These are phyloP conservation scores for Chrysoporthe puriensis DNA, from an alignment of 2,329 filamentous ascomycete species.

Conservation along the genomic window DNA sequence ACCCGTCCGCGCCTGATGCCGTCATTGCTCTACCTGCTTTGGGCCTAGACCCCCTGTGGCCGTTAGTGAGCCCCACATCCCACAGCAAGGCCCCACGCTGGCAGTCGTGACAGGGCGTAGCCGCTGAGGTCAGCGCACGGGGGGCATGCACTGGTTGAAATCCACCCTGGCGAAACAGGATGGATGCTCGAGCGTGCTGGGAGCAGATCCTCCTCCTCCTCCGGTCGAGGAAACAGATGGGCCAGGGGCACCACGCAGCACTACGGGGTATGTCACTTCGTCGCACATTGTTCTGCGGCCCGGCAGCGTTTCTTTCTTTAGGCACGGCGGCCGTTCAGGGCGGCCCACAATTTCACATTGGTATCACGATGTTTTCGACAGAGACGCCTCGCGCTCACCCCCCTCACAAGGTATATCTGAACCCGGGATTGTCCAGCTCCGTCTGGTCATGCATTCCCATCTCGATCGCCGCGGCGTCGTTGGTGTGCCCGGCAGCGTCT, in stretches of 20 bases:
- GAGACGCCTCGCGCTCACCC: background rate
- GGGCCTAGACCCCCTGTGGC: constrained; percentile 12
- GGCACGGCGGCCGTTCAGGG: background rate
- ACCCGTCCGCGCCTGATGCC: constrained; percentile 18
- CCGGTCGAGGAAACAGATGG: too few species aligned
- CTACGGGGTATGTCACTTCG: too few species aligned
- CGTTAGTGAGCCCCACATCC: background rate
- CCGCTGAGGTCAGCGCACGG: background rate
- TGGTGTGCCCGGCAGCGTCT: constrained; percentile 34
- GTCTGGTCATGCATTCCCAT: constrained; percentile 39
- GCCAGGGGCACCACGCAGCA: too few species aligned
- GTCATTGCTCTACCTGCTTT: constrained; percentile 25
- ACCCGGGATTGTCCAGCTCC: constrained; percentile 39
- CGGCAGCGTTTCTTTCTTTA: background rate
- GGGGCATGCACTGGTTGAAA: too few species aligned
- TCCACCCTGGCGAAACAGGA: too few species aligned
- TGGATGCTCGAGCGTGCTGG: too few species aligned
- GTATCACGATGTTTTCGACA: background rate
- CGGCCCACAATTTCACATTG: background rate
- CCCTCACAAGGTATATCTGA: constrained; percentile 34
- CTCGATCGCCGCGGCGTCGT: constrained; percentile 37
- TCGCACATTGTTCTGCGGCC: too few species aligned
- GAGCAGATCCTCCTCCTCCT: too few species aligned
- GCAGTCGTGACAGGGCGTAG: background rate
- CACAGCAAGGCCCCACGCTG: background rate